Base-by-base conservation (phyloP, 495 filamentous ascomycete species). In the Aspergillus nidulans region DNA sequence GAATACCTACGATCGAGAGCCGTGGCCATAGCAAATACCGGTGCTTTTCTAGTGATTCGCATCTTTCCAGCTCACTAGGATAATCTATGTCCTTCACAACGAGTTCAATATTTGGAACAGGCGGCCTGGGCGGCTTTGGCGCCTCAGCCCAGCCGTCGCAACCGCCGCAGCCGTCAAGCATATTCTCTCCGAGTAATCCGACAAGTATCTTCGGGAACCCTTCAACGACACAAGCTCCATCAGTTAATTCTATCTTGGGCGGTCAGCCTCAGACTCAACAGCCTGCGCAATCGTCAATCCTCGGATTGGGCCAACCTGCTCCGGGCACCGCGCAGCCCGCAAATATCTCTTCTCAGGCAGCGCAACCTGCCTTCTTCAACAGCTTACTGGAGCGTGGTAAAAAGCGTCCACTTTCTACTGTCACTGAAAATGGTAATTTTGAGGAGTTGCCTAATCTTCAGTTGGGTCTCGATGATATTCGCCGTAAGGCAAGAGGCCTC, bases 381-480 rank as follows among this genome's bases (percentile, higher is more conserved):
- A 90, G 85, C 57, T 73, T 97, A 20, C 74, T 96, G 12, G 88
- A 92, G 60, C 86, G 87, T 56, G 89, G 87, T 40, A 78, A 72
- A 55, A 80, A 79, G 59, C 69, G 76, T 41, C 66, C 78, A 13
- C 59, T 77, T 30, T 70, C 72, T 63, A 47, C 63, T 12, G 50
- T 67, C 19, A 69, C 52, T 16, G 71, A 70, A 48, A 72, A 69
- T 43, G 66, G 61, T 43, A 73, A 69, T 46, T 77, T 79, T 53
- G 76, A 73, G 49, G 71, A 79, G 12, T 57, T 81, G 20, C 79
- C 79, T 20, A 74, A 68, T 57, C 69, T 97, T 50, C 90, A 96
- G 68, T 77, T 96, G 39, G 90, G 91, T 6, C 75, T 97, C 15
- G 87, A 88, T 57, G 91, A 96, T 69, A 88, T 97, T 58, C 85